These are phyloP conservation scores for Xylariaceae sp. DNA, from an alignment of 2,329 filamentous ascomycete species.

Conservation along the genomic window DNA sequence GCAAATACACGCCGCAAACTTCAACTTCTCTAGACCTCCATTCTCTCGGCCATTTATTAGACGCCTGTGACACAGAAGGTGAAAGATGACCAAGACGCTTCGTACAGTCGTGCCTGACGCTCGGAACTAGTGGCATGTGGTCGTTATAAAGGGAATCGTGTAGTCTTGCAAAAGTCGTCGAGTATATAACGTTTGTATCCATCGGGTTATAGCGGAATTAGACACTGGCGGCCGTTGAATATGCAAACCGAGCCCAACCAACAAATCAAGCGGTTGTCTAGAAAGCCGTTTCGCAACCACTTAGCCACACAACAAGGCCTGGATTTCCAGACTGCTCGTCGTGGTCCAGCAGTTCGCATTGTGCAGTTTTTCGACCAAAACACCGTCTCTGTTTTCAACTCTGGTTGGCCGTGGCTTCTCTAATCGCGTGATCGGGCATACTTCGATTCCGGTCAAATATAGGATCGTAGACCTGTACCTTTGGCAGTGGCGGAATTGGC, in stretches of 20 bases:
- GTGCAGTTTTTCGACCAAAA: background rate
- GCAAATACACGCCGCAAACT: slow-evolving; percentile 21
- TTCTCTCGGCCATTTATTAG: slow-evolving; percentile 13
- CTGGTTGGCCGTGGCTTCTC: slow-evolving; percentile 25
- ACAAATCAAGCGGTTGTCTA: slow-evolving; percentile 3
- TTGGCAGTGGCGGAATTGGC: slow-evolving; percentile 24
- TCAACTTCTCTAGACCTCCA: slow-evolving; percentile 9
- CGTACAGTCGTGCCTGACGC: slow-evolving; percentile 14
- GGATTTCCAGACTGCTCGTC: no score
- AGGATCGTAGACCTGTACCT: slow-evolving; percentile 25
- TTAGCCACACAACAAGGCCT: background rate
- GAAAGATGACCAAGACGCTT: slow-evolving; percentile 15
- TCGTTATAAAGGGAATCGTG: slow-evolving; percentile 4
- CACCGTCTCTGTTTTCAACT: slow-evolving; percentile 21
- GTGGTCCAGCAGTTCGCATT: background rate
- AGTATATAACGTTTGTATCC: slow-evolving; percentile 14
- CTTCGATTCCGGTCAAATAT: slow-evolving; percentile 31
- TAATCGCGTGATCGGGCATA: slow-evolving; percentile 26
- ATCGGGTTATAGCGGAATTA: slow-evolving; percentile 20
- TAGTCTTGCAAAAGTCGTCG: slow-evolving; percentile 15
- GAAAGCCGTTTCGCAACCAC: slow-evolving; percentile 1
- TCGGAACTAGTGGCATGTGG: slow-evolving; percentile 7
- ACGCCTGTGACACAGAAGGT: slow-evolving; percentile 15
- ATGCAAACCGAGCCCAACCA: slow-evolving; percentile 11
- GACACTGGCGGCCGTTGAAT: background rate